Evolutionary conservation across 345 rosid genomes (phyloP), one percentile per base, ranked within the genome.

Genomic region (Arabis alpina): DNA sequence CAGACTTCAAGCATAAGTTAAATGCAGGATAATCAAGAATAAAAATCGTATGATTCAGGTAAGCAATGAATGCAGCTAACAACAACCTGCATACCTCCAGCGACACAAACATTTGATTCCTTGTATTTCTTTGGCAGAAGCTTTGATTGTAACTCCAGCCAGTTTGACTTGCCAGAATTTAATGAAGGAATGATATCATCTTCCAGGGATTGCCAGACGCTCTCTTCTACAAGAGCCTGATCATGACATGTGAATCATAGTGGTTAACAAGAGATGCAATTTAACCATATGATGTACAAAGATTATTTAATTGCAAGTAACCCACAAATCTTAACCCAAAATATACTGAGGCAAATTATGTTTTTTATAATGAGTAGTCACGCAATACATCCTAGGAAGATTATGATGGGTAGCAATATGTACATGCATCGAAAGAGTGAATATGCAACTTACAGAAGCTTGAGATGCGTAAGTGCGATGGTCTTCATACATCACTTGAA

Each of bases 91-190:
- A 80, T 88, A 94, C 99, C 99, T 89, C 99, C 99, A 64, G 89
- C 89, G 66, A 94, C 89, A 82, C 99, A 94, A 77, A 94, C 76
- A 73, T 87, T 91, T 63, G 96, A 83, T 76, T 89, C 92, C 79
- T 75, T 83, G 67, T 80, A 78, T 50, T 77, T 79, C 77, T 81
- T 89, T 8, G 92, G 82, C 39, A 88, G 72, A 72, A 85, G 82
- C 78, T 86, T 88, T 63, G 99, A 87, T 63, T 92, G 97, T 47
- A 92, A 76, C 53, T 94, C 99, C 86, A 94, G 82, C 99, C 99
- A 94, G 77, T 92, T 92, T 64, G 86, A 80, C 84, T 85, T 88
- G 66, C 81, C 78, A 77, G 82, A 79, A 73, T 91, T 74, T 65
- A 81, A 71, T 43, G 93, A 92, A 62, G 97, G 99, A 65, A 88